These are phyloP conservation scores for Carex parvula DNA, from an alignment of 176 grass and related monocot genomes.

Conservation along the genomic window DNA sequence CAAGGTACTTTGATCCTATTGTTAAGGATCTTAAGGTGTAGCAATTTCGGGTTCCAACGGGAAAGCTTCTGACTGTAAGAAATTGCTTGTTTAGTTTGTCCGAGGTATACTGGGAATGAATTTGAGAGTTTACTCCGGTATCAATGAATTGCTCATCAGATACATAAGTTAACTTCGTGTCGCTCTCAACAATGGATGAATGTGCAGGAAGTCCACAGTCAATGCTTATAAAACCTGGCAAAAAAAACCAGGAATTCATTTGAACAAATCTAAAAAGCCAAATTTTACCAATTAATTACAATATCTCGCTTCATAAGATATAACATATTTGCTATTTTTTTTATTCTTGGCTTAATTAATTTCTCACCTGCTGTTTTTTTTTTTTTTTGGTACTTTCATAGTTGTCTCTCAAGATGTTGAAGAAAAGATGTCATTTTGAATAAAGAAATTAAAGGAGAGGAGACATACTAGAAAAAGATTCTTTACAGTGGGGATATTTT, in stretches of 20 bases:
- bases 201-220: slow-evolving; percentile 22
- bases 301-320: no score
- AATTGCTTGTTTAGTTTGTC: not conserved
- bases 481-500: no score
- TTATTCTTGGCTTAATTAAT: no score
- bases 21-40: slow-evolving; percentile 2
- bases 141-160: slow-evolving; percentile 27
- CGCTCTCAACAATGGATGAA: not conserved
- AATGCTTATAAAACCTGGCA: slow-evolving; percentile 35
- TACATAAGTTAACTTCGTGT: not conserved
- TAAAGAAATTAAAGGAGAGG: no score
- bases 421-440: no score
- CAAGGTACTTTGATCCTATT: not conserved
- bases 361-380: no score
- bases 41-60: not conserved
- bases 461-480: no score
- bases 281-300: no score
- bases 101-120: not conserved
- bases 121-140: not conserved
- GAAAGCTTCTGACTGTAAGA: not conserved
- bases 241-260: not conserved
- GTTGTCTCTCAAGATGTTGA: no score
- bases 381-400: no score
- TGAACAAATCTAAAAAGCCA: no score
- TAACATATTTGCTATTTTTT: no score